Conservation (phyloP, 169 alveolate species). For the Cryptosporidium xiaoi region DNA sequence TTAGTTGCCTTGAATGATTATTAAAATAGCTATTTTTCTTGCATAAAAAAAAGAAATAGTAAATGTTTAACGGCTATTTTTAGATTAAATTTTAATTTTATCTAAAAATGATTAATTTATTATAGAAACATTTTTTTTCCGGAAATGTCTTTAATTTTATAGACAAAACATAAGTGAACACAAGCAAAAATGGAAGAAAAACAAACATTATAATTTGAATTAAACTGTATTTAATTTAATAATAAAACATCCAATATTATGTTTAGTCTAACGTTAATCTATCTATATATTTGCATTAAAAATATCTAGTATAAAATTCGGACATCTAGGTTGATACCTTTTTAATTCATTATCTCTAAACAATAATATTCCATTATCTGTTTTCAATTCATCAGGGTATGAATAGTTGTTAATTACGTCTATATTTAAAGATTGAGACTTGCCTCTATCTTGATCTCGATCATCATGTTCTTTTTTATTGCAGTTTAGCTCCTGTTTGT, state of each 20-base stretch:
- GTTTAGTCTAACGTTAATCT: too few species aligned
- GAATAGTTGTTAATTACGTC: slow-evolving; percentile 15
- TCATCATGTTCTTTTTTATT: background rate
- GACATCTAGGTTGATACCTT: slow-evolving; percentile 52
- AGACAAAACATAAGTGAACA: background rate
- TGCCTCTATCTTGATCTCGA: background rate
- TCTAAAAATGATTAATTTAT: too few species aligned
- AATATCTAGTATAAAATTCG: slow-evolving; percentile 22
- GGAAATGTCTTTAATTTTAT: too few species aligned
- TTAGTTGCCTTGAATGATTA: too few species aligned
- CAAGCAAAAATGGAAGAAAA: background rate
- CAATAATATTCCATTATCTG: slow-evolving; percentile 16
- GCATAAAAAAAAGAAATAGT: too few species aligned
- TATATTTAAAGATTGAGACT: background rate
- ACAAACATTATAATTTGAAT: background rate
- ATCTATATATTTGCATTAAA: background rate
- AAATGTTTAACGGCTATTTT: too few species aligned
- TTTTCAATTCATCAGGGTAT: slow-evolving; percentile 14
- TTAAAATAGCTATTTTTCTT: too few species aligned
- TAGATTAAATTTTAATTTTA: too few species aligned
- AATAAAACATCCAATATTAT: too few species aligned
- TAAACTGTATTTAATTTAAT: too few species aligned
- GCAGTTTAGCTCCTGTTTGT: background rate
- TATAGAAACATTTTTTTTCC: too few species aligned
- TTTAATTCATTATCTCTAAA: background rate